A percentile compares a stretch with the other conserved stretches of the same genome.
phyloP scores from a whole-genome alignment of 2,329 filamentous ascomycete species.

The Mariannaea elegans region DNA sequence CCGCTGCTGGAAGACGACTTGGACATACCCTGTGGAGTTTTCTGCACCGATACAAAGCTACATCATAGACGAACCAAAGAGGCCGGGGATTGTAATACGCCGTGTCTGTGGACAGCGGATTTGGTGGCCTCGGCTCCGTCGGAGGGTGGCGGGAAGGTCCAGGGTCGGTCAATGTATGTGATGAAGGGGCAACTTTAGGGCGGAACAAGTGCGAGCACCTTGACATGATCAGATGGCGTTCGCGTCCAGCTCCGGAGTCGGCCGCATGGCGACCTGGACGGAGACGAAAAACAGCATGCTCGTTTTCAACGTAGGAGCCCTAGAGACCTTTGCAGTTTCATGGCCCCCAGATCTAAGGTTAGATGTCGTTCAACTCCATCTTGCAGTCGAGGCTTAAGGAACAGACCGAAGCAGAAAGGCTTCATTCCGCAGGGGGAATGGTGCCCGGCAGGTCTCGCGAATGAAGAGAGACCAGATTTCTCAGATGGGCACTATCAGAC shows the following conservation, averaged over 20 bases:
- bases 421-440: constrained; percentile 41
- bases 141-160: constrained; percentile 41
- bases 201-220: constrained; percentile 33
- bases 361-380: constrained; percentile 34
- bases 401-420: constrained; percentile 38
- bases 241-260: constrained; percentile 28
- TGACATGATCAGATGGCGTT: constrained; percentile 38
- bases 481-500: constrained; percentile 37
- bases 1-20: constrained; percentile 20
- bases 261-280: constrained; percentile 20
- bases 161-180: constrained; percentile 35
- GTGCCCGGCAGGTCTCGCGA: constrained; percentile 37
- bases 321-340: neutral
- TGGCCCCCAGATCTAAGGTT: constrained; percentile 30
- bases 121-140: constrained; percentile 42
- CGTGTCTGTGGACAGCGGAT: constrained; percentile 25
- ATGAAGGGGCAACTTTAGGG: constrained; percentile 38
- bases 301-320: constrained; percentile 1
- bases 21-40: constrained; percentile 32
- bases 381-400: constrained; percentile 42
- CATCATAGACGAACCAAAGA: constrained; percentile 31
- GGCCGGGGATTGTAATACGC: constrained; percentile 32
- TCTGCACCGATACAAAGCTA: constrained; percentile 14
- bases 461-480: constrained; percentile 38
- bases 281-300: constrained; percentile 7